phyloP scores from a whole-genome alignment of 805 yeast genomes.

The Yamadazyma olivae region DNA sequence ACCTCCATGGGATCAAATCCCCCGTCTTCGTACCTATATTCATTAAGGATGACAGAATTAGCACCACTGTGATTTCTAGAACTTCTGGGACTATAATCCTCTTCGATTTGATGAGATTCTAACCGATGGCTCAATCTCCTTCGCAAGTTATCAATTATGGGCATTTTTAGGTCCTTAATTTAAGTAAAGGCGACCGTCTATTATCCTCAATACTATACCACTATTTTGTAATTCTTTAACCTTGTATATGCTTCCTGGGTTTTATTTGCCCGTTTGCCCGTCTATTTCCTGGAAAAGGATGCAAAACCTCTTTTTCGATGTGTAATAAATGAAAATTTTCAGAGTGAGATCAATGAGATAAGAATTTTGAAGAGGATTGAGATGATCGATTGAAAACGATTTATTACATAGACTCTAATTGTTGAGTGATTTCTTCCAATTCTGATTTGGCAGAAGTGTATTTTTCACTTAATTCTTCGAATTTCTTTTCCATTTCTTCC shows the following conservation, averaged over 20 bases:
- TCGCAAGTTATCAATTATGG: constrained; percentile 23
- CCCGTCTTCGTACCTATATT: neutral
- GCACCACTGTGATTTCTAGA: constrained; percentile 7
- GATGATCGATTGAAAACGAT: too few relatives aligned
- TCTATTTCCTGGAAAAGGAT: too few relatives aligned
- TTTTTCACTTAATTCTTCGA: constrained; percentile 81
- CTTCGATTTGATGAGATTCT: constrained; percentile 31
- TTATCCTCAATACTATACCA: too few relatives aligned
- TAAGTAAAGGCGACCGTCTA: too few relatives aligned
- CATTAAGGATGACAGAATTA: constrained; percentile 7
- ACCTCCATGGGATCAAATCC: constrained; percentile 24
- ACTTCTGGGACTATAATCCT: constrained; percentile 23
- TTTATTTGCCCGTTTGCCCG: too few relatives aligned
- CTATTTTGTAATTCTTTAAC: too few relatives aligned
- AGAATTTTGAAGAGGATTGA: too few relatives aligned
- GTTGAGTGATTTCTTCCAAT: constrained; percentile 94
- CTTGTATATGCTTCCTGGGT: too few relatives aligned
- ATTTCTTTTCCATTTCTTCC: constrained; percentile 86
- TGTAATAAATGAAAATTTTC: too few relatives aligned
- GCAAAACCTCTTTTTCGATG: too few relatives aligned
- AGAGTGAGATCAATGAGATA: too few relatives aligned
- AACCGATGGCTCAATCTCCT: constrained; percentile 22
- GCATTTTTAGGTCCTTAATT: constrained; percentile 13
- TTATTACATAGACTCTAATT: constrained; percentile 78
- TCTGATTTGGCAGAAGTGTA: constrained; percentile 85